phyloP scores from a whole-genome alignment of 306 rosid genomes.

The Corylus heterophylla region DNA sequence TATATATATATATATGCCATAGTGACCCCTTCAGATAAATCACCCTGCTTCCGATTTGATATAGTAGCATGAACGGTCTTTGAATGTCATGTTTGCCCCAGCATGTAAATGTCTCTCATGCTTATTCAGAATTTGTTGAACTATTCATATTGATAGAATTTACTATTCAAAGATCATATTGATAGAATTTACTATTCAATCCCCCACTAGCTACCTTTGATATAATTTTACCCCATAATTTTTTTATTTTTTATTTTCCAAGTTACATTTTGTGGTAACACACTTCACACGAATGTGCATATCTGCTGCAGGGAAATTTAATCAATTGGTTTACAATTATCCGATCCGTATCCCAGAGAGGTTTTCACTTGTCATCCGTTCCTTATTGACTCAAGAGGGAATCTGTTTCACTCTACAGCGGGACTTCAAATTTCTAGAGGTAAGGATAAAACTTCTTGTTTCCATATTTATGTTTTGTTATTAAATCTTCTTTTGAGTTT shows the following conservation, averaged over 20 bases:
- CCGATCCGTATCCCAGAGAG: constrained; percentile 98
- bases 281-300: constrained; percentile 5
- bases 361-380: constrained; percentile 94
- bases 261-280: constrained; percentile 8
- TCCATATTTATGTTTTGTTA: constrained; percentile 18
- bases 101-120: not conserved
- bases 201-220: not conserved
- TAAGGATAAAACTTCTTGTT: constrained; percentile 30
- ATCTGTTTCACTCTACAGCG: constrained; percentile 90
- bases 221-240: not conserved
- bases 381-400: constrained; percentile 98
- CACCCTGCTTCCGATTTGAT: not conserved
- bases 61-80: not conserved
- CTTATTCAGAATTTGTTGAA: not conserved
- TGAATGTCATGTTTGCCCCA: not conserved
- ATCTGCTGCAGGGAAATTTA: constrained; percentile 79
- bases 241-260: not conserved
- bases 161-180: not conserved
- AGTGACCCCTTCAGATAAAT: not conserved
- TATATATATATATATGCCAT: no score
- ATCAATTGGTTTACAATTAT: constrained; percentile 94
- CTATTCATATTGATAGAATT: not conserved
- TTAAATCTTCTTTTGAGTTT: not conserved
- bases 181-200: not conserved
- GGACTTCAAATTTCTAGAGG: constrained; percentile 98